Evolutionary conservation across 257 asterid species (phyloP).

Genomic region (Phtheirospermum japonicum): DNA sequence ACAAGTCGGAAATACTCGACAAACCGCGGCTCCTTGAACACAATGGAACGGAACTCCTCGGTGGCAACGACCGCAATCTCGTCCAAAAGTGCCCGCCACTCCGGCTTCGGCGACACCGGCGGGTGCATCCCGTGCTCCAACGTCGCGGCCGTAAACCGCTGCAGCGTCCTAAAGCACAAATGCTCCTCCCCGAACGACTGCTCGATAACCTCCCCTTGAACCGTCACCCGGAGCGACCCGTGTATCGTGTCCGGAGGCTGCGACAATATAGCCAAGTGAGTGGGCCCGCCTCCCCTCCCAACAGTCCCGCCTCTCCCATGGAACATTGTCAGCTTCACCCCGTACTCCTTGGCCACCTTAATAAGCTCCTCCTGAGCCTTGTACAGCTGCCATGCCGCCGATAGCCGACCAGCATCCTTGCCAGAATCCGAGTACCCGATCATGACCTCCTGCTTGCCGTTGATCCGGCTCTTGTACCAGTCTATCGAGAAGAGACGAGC

Average conservation of each 20-base stretch:
- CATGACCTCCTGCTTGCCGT: constrained; percentile 72
- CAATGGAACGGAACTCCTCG: constrained; percentile 59
- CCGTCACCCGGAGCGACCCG: constrained; percentile 68
- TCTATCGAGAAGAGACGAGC: constrained; percentile 62
- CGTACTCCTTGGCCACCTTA: constrained; percentile 50
- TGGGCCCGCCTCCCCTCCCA: constrained; percentile 73
- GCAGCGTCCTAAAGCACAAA: constrained; percentile 61
- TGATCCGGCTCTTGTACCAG: constrained; percentile 53
- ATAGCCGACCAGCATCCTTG: constrained; percentile 63
- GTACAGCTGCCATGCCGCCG: constrained; percentile 67
- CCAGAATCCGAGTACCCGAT: constrained; percentile 77
- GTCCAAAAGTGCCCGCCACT: constrained; percentile 64
- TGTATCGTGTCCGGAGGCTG: constrained; percentile 64
- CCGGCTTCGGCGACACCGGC: constrained; percentile 56
- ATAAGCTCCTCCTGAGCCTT: constrained; percentile 73
- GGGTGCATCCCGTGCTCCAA: constrained; percentile 71
- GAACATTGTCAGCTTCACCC: constrained; percentile 66
- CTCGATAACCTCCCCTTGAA: constrained; percentile 73
- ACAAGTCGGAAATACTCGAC: constrained; percentile 75
- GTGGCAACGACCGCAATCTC: constrained; percentile 52
- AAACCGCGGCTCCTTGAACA: constrained; percentile 62
- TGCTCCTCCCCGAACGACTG: constrained; percentile 67
- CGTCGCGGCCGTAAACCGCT: constrained; percentile 68
- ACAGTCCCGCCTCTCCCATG: constrained; percentile 77
- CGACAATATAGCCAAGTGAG: constrained; percentile 67